A percentile compares a stretch with the other conserved stretches of the same genome.
Conservation (phyloP, 805 yeast genomes). For the Candida silvicultrix region DNA sequence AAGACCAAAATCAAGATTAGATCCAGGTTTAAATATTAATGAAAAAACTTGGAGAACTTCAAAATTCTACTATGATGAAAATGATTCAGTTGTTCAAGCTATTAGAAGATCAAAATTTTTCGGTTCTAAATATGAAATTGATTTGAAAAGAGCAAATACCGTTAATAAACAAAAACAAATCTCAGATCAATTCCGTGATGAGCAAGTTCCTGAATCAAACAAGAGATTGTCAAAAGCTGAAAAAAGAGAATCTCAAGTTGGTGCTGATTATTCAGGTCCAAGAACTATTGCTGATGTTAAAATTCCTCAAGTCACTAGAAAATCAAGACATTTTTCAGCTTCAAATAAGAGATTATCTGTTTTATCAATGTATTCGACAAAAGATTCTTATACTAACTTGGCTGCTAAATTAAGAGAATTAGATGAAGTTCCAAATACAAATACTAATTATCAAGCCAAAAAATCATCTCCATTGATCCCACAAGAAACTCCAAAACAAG, state of each 20-base stretch:
- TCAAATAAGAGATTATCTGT: constrained; percentile 66
- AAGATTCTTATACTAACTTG: constrained; percentile 55
- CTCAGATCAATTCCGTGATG: constrained; percentile 6
- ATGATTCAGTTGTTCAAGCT: constrained; percentile 30
- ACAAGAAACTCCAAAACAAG: constrained; percentile 15
- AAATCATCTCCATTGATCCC: constrained; percentile 7
- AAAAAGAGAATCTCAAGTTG: constrained; percentile 9
- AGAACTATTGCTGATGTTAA: constrained; percentile 54
- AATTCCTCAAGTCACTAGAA: constrained; percentile 67
- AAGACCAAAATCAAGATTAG: constrained; percentile 37
- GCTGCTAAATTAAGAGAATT: constrained; percentile 32
- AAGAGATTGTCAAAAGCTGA: constrained; percentile 15
- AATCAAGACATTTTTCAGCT: constrained; percentile 53
- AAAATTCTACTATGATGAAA: constrained; percentile 15
- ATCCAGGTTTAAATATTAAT: constrained; percentile 32
- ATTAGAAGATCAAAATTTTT: constrained; percentile 38
- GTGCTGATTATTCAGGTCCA: constrained; percentile 27
- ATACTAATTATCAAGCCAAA: constrained; percentile 12
- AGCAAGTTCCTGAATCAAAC: constrained; percentile 15
- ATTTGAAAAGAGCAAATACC: constrained; percentile 22
- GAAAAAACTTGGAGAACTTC: constrained; percentile 14
- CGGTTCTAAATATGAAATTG: constrained; percentile 33
- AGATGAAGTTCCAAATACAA: constrained; percentile 7
- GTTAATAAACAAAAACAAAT: constrained; percentile 8
- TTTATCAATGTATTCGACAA: constrained; percentile 65